A percentile compares a stretch with the other conserved stretches of the same genome.
Conservation (phyloP, 768 basidiomycete species). For the Lactarius trivialis region DNA sequence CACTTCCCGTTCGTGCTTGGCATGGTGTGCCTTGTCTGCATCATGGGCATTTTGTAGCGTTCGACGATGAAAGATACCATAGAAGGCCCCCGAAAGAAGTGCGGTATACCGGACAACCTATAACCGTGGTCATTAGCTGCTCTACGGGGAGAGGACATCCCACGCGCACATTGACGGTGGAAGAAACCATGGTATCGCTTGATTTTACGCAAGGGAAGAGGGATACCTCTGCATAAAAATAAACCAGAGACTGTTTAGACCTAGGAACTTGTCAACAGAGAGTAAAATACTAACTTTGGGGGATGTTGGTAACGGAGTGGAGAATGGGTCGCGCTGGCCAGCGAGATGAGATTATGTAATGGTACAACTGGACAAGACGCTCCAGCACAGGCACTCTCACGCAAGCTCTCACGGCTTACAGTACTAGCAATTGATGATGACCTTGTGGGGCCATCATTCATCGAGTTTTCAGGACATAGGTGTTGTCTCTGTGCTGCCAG, state of each 20-base stretch:
- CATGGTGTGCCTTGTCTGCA: slow-evolving; percentile 66
- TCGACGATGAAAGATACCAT: slow-evolving; percentile 89
- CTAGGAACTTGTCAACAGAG: not conserved
- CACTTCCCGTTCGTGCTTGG: slow-evolving; percentile 64
- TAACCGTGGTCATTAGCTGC: not conserved
- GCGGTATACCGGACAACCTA: slow-evolving; percentile 92
- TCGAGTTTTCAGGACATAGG: no score
- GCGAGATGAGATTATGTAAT: slow-evolving; percentile 19
- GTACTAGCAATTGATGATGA: no score
- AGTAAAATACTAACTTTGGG: slow-evolving; percentile 9
- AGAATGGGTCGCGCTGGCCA: not conserved
- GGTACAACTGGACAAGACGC: no score
- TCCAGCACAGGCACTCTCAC: no score
- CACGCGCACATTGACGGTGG: slow-evolving; percentile 21
- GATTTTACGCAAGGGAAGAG: slow-evolving; percentile 18
- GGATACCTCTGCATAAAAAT: slow-evolving; percentile 4
- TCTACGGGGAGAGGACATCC: not conserved
- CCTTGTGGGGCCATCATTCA: no score
- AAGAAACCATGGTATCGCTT: slow-evolving; percentile 18
- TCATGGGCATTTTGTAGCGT: slow-evolving; percentile 81
- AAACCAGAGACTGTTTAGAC: not conserved
- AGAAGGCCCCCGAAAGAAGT: slow-evolving; percentile 77
- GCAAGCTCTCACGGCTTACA: no score
- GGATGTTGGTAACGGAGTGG: slow-evolving; percentile 11
- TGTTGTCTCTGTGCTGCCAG: no score